Percentiles rank a stretch among this genome's conserved stretches.
phyloP scores from a whole-genome alignment of 768 basidiomycete species.

The Termitomyces bulborhizus region DNA sequence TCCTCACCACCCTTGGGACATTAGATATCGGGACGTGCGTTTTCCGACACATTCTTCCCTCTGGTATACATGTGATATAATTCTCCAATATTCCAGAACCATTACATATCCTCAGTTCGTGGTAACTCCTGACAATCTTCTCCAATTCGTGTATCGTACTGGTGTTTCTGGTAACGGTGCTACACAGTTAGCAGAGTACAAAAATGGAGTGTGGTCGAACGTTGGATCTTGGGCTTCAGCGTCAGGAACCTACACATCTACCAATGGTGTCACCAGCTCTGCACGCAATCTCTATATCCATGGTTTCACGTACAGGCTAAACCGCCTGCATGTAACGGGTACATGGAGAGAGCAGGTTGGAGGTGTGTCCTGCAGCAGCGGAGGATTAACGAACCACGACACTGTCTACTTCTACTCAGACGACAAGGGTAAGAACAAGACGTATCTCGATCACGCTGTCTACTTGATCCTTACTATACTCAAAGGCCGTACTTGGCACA shows the following conservation, averaged over 20 bases:
- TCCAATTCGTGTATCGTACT: slow-evolving; percentile 43
- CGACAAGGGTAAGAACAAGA: slow-evolving; percentile 28
- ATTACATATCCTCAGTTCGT: slow-evolving; percentile 46
- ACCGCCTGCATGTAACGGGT: slow-evolving; percentile 35
- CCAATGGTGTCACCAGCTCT: slow-evolving; percentile 32
- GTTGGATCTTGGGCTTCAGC: slow-evolving; percentile 42
- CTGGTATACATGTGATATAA: neutral
- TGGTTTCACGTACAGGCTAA: slow-evolving; percentile 35
- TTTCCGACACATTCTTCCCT: neutral
- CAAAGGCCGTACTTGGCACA: slow-evolving; percentile 39
- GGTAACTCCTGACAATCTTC: slow-evolving; percentile 36
- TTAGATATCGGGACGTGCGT: slow-evolving; percentile 37
- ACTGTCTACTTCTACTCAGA: slow-evolving; percentile 42
- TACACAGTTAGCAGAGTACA: slow-evolving; percentile 41
- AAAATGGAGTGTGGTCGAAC: slow-evolving; percentile 32
- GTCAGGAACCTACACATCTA: slow-evolving; percentile 35
- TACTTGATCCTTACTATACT: neutral
- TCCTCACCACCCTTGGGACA: slow-evolving; percentile 33
- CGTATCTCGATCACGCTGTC: neutral
- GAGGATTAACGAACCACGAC: slow-evolving; percentile 42
- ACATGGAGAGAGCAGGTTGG: slow-evolving; percentile 42
- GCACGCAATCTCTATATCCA: slow-evolving; percentile 43
- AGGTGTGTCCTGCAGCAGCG: slow-evolving; percentile 35
- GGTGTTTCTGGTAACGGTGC: slow-evolving; percentile 42
- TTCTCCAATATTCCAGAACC: slow-evolving; percentile 18